Base-by-base conservation (phyloP, 2,329 filamentous ascomycete genomes). In the Diplocarpon rosae region DNA sequence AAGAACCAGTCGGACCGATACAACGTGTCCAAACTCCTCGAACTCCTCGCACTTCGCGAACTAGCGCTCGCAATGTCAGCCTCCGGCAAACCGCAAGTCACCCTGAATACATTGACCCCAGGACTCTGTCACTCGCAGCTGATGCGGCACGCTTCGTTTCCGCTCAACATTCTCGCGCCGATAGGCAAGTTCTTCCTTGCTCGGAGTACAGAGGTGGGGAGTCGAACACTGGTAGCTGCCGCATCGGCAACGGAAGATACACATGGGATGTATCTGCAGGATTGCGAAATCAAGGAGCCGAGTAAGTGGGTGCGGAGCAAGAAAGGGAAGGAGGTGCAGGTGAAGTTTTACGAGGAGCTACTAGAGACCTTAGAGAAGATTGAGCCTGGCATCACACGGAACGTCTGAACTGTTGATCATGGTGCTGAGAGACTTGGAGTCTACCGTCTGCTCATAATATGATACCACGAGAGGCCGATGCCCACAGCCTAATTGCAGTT, bases 331-430 rank as follows among this genome's bases (percentile, higher is more conserved):
- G 42, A 57, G 41, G 47, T 39, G 59, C 66, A 65, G 46, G 53
- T 56, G 37, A 63, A 57, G 46, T 55, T 69, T 2, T 73, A 63
- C 56, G 59, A 53, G 13, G 68, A 74, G 58, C 49, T 73, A 51
- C 37, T 66, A 48, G 62, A 52, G 10, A 58, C 68, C 15, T 43
- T 73, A 27, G 68, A 72, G 39, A 59, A 41, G 2, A 62, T 72
- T 28, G 61, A 69, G 48, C 64, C 66, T 0, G 66, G 65, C 0
- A 53, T 69, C 33, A 48, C 12, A 12, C 47, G 48, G 35, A 54
- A 55, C 28, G 46, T 56, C 24, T 54, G 30, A 43, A 14, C 3
- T 2, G 13, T 32, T 9, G 16, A 13, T n/a, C 1, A 15, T n/a
- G 13, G 3, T 24, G 11, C 10, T 17, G 27, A 3, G 29, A 14